These are phyloP conservation scores for Volvariella volvacea DNA, from an alignment of 1,284 basidiomycete genomes.

Conservation along the genomic window DNA sequence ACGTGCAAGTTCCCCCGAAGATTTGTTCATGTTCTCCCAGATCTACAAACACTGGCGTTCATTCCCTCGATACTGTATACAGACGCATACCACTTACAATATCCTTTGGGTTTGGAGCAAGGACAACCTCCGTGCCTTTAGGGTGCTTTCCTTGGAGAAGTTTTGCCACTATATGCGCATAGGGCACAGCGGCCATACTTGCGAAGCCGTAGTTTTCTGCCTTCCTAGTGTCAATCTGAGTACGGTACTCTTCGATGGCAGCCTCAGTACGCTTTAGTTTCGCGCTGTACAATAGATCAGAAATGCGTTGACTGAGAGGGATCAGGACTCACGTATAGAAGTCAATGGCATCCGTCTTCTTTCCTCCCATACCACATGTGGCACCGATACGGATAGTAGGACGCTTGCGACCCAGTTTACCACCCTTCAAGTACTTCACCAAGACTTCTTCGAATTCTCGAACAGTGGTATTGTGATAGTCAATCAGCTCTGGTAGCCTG, in stretches of 20 bases:
- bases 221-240: constrained; percentile 67
- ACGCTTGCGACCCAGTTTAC: constrained; percentile 65
- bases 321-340: constrained; percentile 60
- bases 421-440: constrained; percentile 80
- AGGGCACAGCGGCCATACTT: constrained; percentile 88
- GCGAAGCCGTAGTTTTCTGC: constrained; percentile 92
- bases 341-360: constrained; percentile 77
- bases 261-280: constrained; percentile 73
- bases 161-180: constrained; percentile 81
- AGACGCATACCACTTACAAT: constrained; percentile 44
- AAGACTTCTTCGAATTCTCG: constrained; percentile 77
- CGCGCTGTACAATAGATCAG: no score
- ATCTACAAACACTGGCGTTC: constrained; percentile 46
- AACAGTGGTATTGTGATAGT: constrained; percentile 84
- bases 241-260: constrained; percentile 74
- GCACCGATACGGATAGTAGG: constrained; percentile 73
- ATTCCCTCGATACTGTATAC: no score
- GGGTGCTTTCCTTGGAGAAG: constrained; percentile 62
- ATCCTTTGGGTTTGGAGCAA: constrained; percentile 84
- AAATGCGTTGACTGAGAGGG: no score
- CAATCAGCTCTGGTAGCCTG: constrained; percentile 68
- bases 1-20: constrained; percentile 56
- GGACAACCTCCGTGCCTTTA: constrained; percentile 61
- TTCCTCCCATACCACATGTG: constrained; percentile 68
- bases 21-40: constrained; percentile 83